phyloP scores from a whole-genome alignment of 208 protist genomes.

The Trypanosomatidae sp. region DNA sequence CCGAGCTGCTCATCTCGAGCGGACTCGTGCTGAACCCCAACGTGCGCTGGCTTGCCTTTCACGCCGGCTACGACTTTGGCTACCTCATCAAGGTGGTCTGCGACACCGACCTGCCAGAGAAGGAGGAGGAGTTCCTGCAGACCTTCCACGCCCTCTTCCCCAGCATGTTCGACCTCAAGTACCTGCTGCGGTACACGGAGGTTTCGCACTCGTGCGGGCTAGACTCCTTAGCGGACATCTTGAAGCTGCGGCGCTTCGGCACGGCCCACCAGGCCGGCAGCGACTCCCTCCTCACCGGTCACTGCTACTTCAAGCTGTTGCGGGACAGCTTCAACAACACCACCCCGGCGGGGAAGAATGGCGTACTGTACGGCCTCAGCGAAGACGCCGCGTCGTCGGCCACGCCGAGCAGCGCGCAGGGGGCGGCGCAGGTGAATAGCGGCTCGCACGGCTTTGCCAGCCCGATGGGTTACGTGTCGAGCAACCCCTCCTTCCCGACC shows the following conservation, averaged over 20 bases:
- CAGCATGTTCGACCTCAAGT: constrained; percentile 98
- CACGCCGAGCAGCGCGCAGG: constrained; percentile 73
- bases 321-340: constrained; percentile 86
- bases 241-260: constrained; percentile 93
- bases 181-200: constrained; percentile 96
- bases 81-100: constrained; percentile 98
- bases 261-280: constrained; percentile 96
- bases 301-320: constrained; percentile 98
- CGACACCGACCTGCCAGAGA: constrained; percentile 93
- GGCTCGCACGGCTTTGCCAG: constrained; percentile 32
- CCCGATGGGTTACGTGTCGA: too few relatives aligned
- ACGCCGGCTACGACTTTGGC: constrained; percentile 99
- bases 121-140: constrained; percentile 97
- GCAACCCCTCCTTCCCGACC: too few relatives aligned
- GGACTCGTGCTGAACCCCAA: constrained; percentile 96
- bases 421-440: constrained; percentile 30
- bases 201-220: constrained; percentile 94
- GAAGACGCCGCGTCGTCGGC: constrained; percentile 85
- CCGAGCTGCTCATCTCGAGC: constrained; percentile 96
- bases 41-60: constrained; percentile 98
- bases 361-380: constrained; percentile 95
- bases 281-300: constrained; percentile 96
- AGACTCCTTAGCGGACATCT: constrained; percentile 95
- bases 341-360: constrained; percentile 82
- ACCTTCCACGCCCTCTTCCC: constrained; percentile 97